A percentile compares a stretch with the other conserved stretches of the same genome.
Evolutionary conservation across 345 rosid genomes (phyloP).

Genomic region (Linum usitatissimum): DNA sequence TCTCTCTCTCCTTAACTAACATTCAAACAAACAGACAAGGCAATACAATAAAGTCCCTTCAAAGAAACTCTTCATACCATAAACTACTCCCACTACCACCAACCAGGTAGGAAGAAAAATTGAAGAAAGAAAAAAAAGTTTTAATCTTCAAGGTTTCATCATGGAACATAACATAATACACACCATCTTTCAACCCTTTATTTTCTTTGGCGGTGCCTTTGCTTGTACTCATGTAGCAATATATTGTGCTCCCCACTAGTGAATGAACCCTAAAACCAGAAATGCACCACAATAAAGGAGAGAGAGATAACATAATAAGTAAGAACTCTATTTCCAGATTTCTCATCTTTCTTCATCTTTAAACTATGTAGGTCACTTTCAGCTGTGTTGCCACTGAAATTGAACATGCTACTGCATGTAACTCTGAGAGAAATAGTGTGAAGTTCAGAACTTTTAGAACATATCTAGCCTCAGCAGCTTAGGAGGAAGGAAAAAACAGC

Average conservation of each 20-base stretch:
- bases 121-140: slow-evolving; percentile 21
- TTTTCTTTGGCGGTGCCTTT: neutral
- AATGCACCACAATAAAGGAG: neutral
- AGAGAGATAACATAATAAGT: neutral
- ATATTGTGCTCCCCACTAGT: neutral
- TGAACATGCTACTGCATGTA: too few relatives aligned
- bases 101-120: slow-evolving; percentile 26
- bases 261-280: neutral
- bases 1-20: neutral
- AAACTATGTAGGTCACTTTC: neutral
- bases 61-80: slow-evolving; percentile 66
- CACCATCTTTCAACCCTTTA: neutral
- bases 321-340: neutral
- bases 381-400: neutral
- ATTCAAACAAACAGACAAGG: slow-evolving; percentile 32
- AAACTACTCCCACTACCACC: slow-evolving; percentile 84
- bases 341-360: neutral
- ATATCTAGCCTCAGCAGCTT: too few relatives aligned
- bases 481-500: neutral
- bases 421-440: neutral
- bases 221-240: neutral
- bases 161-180: slow-evolving; percentile 4
- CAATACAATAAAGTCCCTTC: slow-evolving; percentile 54
- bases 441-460: neutral
- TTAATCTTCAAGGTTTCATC: slow-evolving; percentile 19